These are phyloP conservation scores for Cystobasidium pallidum DNA, from an alignment of 1,284 basidiomycete genomes.

Conservation along the genomic window DNA sequence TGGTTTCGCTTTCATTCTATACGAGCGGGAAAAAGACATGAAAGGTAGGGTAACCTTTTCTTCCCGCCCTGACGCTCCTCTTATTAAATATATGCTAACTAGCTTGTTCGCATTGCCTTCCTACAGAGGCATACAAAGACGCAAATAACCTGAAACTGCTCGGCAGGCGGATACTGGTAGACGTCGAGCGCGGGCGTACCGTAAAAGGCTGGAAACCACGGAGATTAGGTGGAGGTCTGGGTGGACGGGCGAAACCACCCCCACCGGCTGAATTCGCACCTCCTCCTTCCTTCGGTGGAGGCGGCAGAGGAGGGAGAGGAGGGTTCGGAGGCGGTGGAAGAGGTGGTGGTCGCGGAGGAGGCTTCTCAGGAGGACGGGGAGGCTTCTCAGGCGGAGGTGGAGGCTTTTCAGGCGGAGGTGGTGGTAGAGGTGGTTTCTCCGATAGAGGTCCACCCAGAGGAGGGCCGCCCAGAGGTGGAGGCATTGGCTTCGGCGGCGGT, in stretches of 20 bases:
- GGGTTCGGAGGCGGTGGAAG: constrained; percentile 47
- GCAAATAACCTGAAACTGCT: constrained; percentile 96
- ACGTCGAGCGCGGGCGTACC: constrained; percentile 96
- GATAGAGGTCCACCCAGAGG: constrained; percentile 46
- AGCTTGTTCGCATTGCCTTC: too few relatives aligned
- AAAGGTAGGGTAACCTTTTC: constrained; percentile 68
- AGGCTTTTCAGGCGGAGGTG: constrained; percentile 23
- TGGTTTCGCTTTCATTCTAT: constrained; percentile 97
- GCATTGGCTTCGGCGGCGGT: constrained; percentile 47
- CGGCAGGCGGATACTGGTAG: constrained; percentile 91
- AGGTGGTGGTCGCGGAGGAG: constrained; percentile 46
- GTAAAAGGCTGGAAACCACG: constrained; percentile 98
- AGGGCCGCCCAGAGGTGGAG: constrained; percentile 28
- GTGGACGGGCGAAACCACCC: constrained; percentile 85
- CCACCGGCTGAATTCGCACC: constrained; percentile 52
- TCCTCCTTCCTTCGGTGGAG: constrained; percentile 47
- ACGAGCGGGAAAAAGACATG: constrained; percentile 98
- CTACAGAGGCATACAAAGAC: constrained; percentile 93
- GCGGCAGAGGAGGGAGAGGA: constrained; percentile 48
- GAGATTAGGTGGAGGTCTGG: constrained; percentile 89
- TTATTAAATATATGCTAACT: too few relatives aligned
- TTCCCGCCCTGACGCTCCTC: constrained; percentile 42
- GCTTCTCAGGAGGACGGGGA: constrained; percentile 42
- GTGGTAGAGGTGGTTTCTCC: constrained; percentile 48
- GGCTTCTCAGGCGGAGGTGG: constrained; percentile 32